Evolutionary conservation across 805 yeast species (phyloP).

Genomic region (Nakazawaea molendinolei): DNA sequence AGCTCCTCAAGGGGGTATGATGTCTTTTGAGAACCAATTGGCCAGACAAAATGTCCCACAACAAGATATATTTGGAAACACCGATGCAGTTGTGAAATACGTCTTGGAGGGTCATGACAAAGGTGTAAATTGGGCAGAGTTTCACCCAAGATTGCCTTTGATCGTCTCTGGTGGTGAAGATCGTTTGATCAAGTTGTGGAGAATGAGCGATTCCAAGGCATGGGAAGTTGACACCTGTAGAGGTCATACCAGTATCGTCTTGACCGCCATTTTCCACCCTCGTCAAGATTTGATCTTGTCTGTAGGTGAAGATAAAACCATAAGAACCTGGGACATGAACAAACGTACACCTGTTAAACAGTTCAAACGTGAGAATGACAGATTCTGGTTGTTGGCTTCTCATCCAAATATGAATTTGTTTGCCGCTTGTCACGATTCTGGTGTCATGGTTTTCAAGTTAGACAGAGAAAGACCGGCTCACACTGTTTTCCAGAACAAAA

Average conservation of each 20-base stretch:
- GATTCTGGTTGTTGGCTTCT: constrained; percentile 88
- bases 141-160: constrained; percentile 93
- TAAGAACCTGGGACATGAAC: constrained; percentile 95
- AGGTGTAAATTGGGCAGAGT: constrained; percentile 97
- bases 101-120: constrained; percentile 97
- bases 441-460: constrained; percentile 95
- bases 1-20: constrained; percentile 44
- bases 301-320: constrained; percentile 92
- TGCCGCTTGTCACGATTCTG: constrained; percentile 95
- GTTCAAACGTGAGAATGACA: constrained; percentile 86
- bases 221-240: constrained; percentile 99
- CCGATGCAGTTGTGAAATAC: constrained; percentile 90
- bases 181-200: constrained; percentile 90
- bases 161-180: constrained; percentile 97
- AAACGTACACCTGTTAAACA: constrained; percentile 90
- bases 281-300: constrained; percentile 87
- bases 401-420: constrained; percentile 90
- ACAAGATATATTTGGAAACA: constrained; percentile 91
- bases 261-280: constrained; percentile 88
- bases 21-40: constrained; percentile 46
- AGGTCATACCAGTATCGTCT: constrained; percentile 93
- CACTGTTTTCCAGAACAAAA: constrained; percentile 60
- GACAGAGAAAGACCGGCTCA: constrained; percentile 98
- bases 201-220: constrained; percentile 95
- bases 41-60: constrained; percentile 64